Evolutionary conservation across 2,329 filamentous ascomycete genomes (phyloP).

Genomic region (Xylaria sp.): DNA sequence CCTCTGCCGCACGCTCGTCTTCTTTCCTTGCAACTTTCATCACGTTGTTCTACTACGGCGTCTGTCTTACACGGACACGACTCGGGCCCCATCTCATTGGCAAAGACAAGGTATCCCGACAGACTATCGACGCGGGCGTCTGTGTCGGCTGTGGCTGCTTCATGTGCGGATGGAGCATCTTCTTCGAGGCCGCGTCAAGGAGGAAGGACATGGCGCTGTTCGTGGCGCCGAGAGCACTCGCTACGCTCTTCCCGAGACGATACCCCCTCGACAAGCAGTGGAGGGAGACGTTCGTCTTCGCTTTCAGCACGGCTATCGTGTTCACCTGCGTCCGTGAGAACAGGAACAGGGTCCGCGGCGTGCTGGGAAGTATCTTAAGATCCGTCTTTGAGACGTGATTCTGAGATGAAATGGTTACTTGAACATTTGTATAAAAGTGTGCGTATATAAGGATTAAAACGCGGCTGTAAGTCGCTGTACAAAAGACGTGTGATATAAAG

Average conservation of each 20-base stretch:
- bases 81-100: constrained; percentile 76
- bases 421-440: not conserved
- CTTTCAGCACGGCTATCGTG: constrained; percentile 75
- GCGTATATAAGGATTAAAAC: not conserved
- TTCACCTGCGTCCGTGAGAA: constrained; percentile 74
- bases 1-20: constrained; percentile 75
- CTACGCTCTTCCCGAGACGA: constrained; percentile 76
- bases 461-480: not conserved
- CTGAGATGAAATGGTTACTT: not conserved
- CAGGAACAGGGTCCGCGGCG: constrained; percentile 71
- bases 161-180: constrained; percentile 84
- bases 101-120: constrained; percentile 58
- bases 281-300: constrained; percentile 74
- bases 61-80: constrained; percentile 80
- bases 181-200: constrained; percentile 74
- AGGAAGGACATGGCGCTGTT: constrained; percentile 83
- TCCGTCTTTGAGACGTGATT: constrained; percentile 57
- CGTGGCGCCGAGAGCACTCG: constrained; percentile 80
- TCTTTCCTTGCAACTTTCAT: constrained; percentile 83
- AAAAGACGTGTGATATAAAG: not conserved
- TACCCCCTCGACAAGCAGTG: constrained; percentile 73
- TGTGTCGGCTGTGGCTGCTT: constrained; percentile 79
- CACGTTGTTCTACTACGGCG: constrained; percentile 83
- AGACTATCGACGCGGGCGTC: constrained; percentile 69
- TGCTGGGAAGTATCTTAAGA: constrained; percentile 71